phyloP scores from a whole-genome alignment of 345 rosid genomes.

The Citrus inodora region DNA sequence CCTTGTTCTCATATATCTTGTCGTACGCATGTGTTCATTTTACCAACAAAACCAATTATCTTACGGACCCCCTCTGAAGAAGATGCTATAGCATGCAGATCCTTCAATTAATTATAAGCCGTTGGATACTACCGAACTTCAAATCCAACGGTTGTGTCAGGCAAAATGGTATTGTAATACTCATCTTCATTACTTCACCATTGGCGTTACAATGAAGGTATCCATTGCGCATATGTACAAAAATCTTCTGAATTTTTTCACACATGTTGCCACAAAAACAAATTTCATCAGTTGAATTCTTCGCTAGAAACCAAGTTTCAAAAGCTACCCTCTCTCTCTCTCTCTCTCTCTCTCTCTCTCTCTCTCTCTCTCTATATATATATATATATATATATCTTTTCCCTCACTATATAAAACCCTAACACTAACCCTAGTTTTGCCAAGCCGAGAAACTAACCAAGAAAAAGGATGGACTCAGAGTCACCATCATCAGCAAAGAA shows the following conservation, averaged over 20 bases:
- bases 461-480: neutral
- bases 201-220: neutral
- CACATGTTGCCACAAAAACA: neutral
- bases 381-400: neutral
- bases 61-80: neutral
- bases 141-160: neutral
- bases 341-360: neutral
- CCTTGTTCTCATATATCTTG: neutral
- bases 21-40: neutral
- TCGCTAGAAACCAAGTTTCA: neutral
- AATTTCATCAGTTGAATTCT: neutral
- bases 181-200: neutral
- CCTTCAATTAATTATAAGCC: neutral
- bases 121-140: neutral
- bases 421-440: neutral
- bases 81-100: neutral
- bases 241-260: no score
- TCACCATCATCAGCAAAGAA: neutral
- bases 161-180: neutral
- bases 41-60: neutral
- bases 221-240: neutral
- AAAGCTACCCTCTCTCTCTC: neutral
- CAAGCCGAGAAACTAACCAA: neutral
- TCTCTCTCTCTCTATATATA: neutral
- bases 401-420: neutral